Conservation (phyloP, 306 rosid species). For the Castanea crenata region DNA sequence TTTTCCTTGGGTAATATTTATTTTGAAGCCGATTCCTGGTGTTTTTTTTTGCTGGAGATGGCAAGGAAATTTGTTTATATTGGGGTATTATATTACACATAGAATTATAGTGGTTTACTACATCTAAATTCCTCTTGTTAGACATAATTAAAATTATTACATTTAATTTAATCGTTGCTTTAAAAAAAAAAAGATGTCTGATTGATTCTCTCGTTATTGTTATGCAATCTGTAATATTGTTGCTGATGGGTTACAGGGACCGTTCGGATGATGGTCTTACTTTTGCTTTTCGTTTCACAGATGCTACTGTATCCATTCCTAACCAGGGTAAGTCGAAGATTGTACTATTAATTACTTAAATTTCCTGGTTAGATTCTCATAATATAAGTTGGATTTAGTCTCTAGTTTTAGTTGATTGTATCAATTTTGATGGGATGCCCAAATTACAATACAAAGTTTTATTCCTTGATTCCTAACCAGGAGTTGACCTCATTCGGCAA, state of each 20-base stretch:
- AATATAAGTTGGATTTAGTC: not conserved
- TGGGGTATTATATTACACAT: not conserved
- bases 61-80: not conserved
- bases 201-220: not conserved
- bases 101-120: not conserved
- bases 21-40: not conserved
- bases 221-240: not conserved
- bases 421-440: not conserved
- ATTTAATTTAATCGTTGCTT: not conserved
- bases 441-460: not conserved
- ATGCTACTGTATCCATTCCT: slow-evolving; percentile 78
- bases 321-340: slow-evolving; percentile 69
- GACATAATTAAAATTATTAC: not conserved
- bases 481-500: slow-evolving; percentile 92
- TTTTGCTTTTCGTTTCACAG: slow-evolving; percentile 97
- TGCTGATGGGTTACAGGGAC: slow-evolving; percentile 61
- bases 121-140: not conserved
- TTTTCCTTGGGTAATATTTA: not conserved
- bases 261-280: slow-evolving; percentile 89
- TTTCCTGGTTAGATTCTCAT: not conserved
- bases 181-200: not conserved
- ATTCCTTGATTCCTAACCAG: slow-evolving; percentile 32
- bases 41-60: not conserved
- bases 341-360: not conserved
- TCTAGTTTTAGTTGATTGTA: not conserved